Percentiles rank a stretch among this genome's conserved stretches.
Conservation (phyloP, 495 filamentous ascomycete species). For the Hypoxylon intermedium region DNA sequence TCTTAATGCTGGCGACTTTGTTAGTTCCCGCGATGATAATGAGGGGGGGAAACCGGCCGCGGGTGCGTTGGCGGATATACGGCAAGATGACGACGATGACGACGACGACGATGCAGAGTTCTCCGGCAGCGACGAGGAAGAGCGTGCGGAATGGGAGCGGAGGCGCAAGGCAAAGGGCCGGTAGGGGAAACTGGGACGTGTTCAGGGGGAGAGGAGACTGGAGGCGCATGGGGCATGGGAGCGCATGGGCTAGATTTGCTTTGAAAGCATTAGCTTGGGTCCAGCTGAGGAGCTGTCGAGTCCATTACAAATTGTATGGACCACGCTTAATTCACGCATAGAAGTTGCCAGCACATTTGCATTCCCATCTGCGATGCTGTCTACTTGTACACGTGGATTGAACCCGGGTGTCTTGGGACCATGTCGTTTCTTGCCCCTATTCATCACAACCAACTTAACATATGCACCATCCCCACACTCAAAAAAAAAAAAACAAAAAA, state of each 20-base stretch:
- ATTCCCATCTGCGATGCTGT: too few relatives aligned
- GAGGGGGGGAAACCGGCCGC: background rate
- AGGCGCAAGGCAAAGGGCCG: slow-evolving; percentile 49
- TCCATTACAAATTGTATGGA: too few relatives aligned
- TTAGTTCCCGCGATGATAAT: slow-evolving; percentile 44
- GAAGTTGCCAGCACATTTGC: too few relatives aligned
- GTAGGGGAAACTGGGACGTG: slow-evolving; percentile 28
- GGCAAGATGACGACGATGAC: slow-evolving; percentile 36
- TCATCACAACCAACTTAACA: too few relatives aligned
- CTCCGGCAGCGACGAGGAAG: slow-evolving; percentile 60
- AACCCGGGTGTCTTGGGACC: too few relatives aligned
- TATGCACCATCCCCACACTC: too few relatives aligned
- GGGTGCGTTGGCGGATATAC: slow-evolving; percentile 1
- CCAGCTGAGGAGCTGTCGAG: too few relatives aligned
- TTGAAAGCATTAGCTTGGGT: too few relatives aligned
- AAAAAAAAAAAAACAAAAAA: too few relatives aligned
- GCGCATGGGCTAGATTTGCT: slow-evolving; percentile 12
- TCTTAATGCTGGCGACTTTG: slow-evolving; percentile 60
- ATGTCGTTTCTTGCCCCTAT: too few relatives aligned
- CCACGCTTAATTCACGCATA: too few relatives aligned
- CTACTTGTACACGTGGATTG: too few relatives aligned
- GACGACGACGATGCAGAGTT: slow-evolving; percentile 59
- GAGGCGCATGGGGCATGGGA: background rate
- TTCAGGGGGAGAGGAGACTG: background rate
- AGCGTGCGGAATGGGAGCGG: slow-evolving; percentile 59